Base-by-base conservation (phyloP, 2,329 filamentous ascomycete genomes). In the Apiospora pterosperma region DNA sequence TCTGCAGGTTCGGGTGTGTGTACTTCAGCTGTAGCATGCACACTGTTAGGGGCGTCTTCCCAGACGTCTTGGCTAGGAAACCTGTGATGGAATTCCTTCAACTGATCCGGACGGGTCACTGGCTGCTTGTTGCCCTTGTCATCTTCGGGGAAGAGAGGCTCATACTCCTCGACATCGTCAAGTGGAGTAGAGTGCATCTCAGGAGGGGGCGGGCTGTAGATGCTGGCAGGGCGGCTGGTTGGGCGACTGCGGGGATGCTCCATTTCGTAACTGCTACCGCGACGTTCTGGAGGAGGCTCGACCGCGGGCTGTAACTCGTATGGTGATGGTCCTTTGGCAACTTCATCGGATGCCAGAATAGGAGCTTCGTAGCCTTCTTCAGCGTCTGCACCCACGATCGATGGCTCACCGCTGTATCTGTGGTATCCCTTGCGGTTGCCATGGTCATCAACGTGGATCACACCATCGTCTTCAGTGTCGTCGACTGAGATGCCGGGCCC, bases 11-110 rank as follows among this genome's bases (percentile, higher is more conserved):
- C 91, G 1, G 93, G 93, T 0, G 92, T 96, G 3, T 90, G 92
- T 8, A 98, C 95, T 66, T 92, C 93, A 3, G 94, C 89, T 38
- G 87, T 90, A 73, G 86, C 88, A 72, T 96, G 89, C 62, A 92
- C 83, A 77, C 93, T 97, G 73, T 89, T 91, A 4, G 96, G 96
- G 0, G 93, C 90, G 76, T 99, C 96, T 80, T 99, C 96, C 96
- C 96, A 99, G 44, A 98, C 88, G 75, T 99, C 96, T 76, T 94
- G 91, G 76, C 94, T 97, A 1, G 96, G 96, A 78, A 99, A 99
- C 67, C 85, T 78, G 66, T 90, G 90, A 68, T 88, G 86, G 66
- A 84, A 80, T 68, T 87, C 83, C 63, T 81, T 81, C 64, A 84
- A 78, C 68, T 84, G 83, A 61, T 82, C 80, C 28, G 75, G 74